Percentiles rank a stretch among this genome's conserved stretches.
These are phyloP conservation scores for Euphorbia tirucalli DNA, from an alignment of 345 rosid genomes.

Conservation along the genomic window DNA sequence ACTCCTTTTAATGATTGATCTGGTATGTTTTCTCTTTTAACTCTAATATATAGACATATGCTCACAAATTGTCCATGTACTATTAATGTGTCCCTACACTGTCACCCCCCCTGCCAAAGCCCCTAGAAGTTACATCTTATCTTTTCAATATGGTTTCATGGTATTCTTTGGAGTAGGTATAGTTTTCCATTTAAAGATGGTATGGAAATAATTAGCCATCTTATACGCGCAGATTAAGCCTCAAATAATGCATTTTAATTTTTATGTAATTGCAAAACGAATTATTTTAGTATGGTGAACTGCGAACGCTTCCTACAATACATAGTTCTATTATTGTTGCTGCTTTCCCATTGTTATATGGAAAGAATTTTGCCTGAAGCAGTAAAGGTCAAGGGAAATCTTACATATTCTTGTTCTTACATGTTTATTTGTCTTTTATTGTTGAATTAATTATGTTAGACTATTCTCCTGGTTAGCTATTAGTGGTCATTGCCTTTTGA, in stretches of 20 bases:
- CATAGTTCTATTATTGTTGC: no score
- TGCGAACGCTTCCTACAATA: no score
- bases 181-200: neutral
- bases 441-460: no score
- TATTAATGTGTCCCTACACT: neutral
- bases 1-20: constrained; percentile 93
- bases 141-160: neutral
- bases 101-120: neutral
- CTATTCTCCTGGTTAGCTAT: no score
- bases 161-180: neutral
- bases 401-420: no score
- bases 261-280: neutral
- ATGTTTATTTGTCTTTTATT: no score
- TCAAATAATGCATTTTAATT: neutral
- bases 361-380: no score
- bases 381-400: no score
- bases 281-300: no score
- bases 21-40: constrained; percentile 50
- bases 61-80: neutral
- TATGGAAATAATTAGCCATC: neutral
- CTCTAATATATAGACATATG: neutral
- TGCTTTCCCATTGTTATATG: no score
- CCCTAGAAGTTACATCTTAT: neutral
- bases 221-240: neutral
- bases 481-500: no score